Percentiles rank a stretch among this genome's conserved stretches.
These are phyloP conservation scores for Selaginella tamariscina DNA, from an alignment of 75 land plant genomes.

Conservation along the genomic window DNA sequence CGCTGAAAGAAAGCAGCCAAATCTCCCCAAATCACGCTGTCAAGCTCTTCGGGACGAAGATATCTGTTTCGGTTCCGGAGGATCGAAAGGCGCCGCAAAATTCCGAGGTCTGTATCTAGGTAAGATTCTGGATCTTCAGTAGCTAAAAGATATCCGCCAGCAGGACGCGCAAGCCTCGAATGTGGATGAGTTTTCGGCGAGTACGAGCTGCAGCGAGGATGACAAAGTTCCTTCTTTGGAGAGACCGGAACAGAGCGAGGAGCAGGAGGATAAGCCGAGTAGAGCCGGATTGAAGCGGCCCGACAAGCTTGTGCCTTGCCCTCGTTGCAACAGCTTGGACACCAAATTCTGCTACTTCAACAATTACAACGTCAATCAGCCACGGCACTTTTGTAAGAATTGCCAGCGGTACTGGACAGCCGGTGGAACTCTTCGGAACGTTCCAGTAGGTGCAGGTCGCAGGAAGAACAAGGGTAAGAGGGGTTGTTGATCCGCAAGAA, in stretches of 20 bases:
- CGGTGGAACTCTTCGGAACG: constrained; percentile 21
- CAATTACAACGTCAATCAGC: constrained; percentile 27
- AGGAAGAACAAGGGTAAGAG: constrained; percentile 20
- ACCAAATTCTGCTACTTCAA: constrained; percentile 27
- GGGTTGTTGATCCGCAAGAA: too few species aligned
- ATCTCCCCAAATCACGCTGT: not conserved
- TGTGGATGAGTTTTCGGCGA: not conserved
- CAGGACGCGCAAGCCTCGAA: not conserved
- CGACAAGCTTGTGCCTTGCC: constrained; percentile 64
- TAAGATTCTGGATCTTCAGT: not conserved
- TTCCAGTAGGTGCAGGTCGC: constrained; percentile 23
- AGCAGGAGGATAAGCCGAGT: not conserved
- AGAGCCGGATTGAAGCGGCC: constrained; percentile 39
- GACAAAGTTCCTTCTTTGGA: not conserved
- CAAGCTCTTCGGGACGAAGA: not conserved
- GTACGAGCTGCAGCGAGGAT: not conserved
- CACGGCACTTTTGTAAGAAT: constrained; percentile 29
- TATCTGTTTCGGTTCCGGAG: not conserved
- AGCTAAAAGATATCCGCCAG: not conserved
- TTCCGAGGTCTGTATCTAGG: not conserved
- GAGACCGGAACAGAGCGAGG: not conserved
- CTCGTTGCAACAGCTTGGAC: constrained; percentile 18
- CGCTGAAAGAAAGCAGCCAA: not conserved
- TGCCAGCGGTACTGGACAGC: constrained; percentile 32
- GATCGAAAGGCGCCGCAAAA: not conserved